phyloP scores from a whole-genome alignment of 164 flowering plant genomes.

The Magnolia officinalis region DNA sequence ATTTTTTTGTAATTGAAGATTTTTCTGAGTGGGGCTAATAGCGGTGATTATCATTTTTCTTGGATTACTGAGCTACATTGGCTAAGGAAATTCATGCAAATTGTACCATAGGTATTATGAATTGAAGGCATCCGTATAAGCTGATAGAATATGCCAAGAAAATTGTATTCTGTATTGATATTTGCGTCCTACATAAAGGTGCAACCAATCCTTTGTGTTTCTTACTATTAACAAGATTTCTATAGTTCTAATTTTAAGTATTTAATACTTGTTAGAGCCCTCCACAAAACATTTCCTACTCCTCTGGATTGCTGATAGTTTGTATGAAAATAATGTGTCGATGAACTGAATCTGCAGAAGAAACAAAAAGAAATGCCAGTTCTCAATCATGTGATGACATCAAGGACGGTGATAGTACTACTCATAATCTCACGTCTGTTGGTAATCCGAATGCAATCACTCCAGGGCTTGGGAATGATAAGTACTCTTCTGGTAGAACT shows the following conservation, averaged over 20 bases:
- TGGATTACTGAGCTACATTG: background rate
- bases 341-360: slow-evolving; percentile 45
- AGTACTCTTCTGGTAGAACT: slow-evolving; percentile 46
- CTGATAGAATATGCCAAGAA: background rate
- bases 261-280: slow-evolving; percentile 25
- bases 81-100: background rate
- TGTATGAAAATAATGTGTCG: slow-evolving; percentile 32
- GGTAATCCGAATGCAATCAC: slow-evolving; percentile 19
- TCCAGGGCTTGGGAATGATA: slow-evolving; percentile 23
- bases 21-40: background rate
- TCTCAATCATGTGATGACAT: slow-evolving; percentile 26
- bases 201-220: background rate
- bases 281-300: slow-evolving; percentile 26
- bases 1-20: background rate
- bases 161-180: background rate
- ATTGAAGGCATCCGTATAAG: background rate
- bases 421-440: slow-evolving; percentile 19
- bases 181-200: background rate
- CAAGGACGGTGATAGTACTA: slow-evolving; percentile 11
- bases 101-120: slow-evolving; percentile 4
- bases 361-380: slow-evolving; percentile 22
- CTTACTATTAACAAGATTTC: slow-evolving; percentile 5
- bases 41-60: background rate
- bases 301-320: slow-evolving; percentile 23
- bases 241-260: slow-evolving; percentile 18